Percentiles rank a stretch among this genome's conserved stretches.
Conservation (phyloP, 768 basidiomycete species). For the Suillus bovinus region DNA sequence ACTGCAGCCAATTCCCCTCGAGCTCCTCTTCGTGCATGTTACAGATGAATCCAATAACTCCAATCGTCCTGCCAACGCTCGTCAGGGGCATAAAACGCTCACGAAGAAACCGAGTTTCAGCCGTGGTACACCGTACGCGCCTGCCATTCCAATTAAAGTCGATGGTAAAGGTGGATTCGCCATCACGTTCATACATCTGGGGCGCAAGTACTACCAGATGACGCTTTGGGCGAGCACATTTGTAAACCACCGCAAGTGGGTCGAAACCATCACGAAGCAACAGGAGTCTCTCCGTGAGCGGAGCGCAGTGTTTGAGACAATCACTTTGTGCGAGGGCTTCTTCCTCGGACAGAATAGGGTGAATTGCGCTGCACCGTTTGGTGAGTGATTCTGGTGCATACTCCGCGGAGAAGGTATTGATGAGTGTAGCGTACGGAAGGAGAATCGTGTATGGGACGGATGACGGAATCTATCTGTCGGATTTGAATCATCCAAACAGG, state of each 20-base stretch:
- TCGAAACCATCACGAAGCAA: constrained; percentile 88
- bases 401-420: constrained; percentile 4
- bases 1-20: constrained; percentile 89
- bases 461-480: constrained; percentile 94
- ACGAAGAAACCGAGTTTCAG: constrained; percentile 46
- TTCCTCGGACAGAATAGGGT: constrained; percentile 85
- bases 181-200: constrained; percentile 92
- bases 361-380: constrained; percentile 84
- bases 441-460: constrained; percentile 96
- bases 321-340: constrained; percentile 83
- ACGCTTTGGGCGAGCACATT: constrained; percentile 90
- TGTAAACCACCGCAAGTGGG: constrained; percentile 88
- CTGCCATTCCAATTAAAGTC: constrained; percentile 50
- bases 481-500: constrained; percentile 71
- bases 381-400: constrained; percentile 54
- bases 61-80: constrained; percentile 34
- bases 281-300: constrained; percentile 83
- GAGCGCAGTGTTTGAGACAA: constrained; percentile 84
- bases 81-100: constrained; percentile 45
- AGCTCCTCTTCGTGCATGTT: constrained; percentile 81
- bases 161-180: constrained; percentile 84
- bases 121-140: constrained; percentile 41
- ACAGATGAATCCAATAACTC: constrained; percentile 57
- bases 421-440: constrained; percentile 66
- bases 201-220: constrained; percentile 88